These are phyloP conservation scores for Plantago lanceolata DNA, from an alignment of 305 asterid genomes.

Conservation along the genomic window DNA sequence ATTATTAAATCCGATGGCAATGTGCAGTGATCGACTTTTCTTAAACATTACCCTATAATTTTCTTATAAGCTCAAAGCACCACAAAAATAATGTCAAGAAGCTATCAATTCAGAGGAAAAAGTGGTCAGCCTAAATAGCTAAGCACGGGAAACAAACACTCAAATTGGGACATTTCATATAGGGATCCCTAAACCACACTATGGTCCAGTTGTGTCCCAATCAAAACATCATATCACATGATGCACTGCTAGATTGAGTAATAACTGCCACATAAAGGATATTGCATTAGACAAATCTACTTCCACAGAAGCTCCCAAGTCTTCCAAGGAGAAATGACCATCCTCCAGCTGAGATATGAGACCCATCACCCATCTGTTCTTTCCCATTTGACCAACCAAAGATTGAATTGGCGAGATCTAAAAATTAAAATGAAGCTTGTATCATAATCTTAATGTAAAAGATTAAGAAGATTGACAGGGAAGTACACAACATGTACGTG, in stretches of 20 bases:
- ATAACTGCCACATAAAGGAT: constrained; percentile 45
- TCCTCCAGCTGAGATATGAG: constrained; percentile 94
- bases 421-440: constrained; percentile 22
- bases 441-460: constrained; percentile 17
- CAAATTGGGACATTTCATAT: too few relatives aligned
- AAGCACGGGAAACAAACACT: too few relatives aligned
- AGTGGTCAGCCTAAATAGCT: too few relatives aligned
- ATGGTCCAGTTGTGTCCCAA: not conserved
- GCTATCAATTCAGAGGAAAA: too few relatives aligned
- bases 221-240: constrained; percentile 4
- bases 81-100: too few relatives aligned
- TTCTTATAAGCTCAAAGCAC: too few relatives aligned
- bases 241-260: constrained; percentile 3
- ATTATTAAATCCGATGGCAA: constrained; percentile 9
- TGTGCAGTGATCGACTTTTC: constrained; percentile 13
- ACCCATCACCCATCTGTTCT: constrained; percentile 91
- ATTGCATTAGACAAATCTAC: constrained; percentile 85
- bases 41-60: not conserved
- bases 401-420: constrained; percentile 90
- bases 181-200: too few relatives aligned
- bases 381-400: constrained; percentile 77
- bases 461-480: constrained; percentile 1
- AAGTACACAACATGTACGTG: constrained; percentile 4
- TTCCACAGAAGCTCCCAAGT: constrained; percentile 85
- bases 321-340: constrained; percentile 97